Conservation (phyloP, 2,329 filamentous ascomycete species). For the Cladophialophora yegresii region DNA sequence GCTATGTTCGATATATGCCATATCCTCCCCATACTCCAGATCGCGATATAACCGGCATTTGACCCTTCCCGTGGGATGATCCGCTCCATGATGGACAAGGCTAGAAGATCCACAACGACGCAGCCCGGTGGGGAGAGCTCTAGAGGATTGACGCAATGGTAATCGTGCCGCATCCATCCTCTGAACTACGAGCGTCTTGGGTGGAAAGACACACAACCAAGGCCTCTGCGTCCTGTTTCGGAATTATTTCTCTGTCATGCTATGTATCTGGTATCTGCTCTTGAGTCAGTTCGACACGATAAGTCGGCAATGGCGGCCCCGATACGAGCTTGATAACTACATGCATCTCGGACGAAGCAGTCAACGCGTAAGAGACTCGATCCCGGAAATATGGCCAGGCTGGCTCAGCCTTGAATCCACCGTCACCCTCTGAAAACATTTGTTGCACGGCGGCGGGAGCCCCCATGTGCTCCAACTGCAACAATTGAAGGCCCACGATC, state of each 20-base stretch:
- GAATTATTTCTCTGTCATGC: background rate
- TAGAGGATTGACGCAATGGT: background rate
- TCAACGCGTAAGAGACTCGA: background rate
- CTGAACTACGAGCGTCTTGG: background rate
- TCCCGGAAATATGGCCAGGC: slow-evolving; percentile 1
- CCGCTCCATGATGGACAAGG: background rate
- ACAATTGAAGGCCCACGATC: background rate
- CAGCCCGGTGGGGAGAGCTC: background rate
- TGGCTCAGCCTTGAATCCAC: background rate
- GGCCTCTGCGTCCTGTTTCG: background rate
- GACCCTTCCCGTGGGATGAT: background rate
- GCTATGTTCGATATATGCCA: no score
- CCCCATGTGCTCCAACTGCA: background rate
- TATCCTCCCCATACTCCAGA: no score
- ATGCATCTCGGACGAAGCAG: background rate
- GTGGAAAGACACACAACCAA: background rate
- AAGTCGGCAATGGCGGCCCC: background rate
- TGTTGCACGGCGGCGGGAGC: background rate
- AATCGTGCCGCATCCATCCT: background rate
- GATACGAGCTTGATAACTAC: background rate
- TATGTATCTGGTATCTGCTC: background rate
- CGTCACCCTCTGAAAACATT: background rate
- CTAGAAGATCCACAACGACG: background rate
- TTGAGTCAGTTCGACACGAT: background rate
- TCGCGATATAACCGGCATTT: background rate